Evolutionary conservation across 179 eudicot genomes (phyloP).

Genomic region (Corrigiola litoralis): DNA sequence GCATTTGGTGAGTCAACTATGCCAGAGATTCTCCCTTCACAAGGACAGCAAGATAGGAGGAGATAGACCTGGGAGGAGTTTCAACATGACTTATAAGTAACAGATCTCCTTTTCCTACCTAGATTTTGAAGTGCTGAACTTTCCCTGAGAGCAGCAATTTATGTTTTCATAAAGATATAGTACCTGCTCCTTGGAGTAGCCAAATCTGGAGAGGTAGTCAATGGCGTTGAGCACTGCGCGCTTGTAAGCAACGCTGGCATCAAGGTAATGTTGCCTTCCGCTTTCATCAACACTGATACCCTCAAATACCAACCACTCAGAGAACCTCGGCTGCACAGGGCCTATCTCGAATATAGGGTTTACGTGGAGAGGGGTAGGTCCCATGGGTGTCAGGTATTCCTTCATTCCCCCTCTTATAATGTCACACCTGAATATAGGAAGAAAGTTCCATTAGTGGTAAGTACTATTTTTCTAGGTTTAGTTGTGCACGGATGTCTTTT

Average conservation of each 20-base stretch:
- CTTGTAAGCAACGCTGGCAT: slow-evolving; percentile 86
- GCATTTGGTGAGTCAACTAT: slow-evolving; percentile 93
- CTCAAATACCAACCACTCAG: slow-evolving; percentile 96
- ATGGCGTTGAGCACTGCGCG: slow-evolving; percentile 96
- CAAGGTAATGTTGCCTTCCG: slow-evolving; percentile 90
- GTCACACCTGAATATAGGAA: slow-evolving; percentile 66
- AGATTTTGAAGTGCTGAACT: neutral
- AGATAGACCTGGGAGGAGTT: slow-evolving; percentile 53
- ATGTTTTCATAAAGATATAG: neutral
- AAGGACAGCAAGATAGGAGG: slow-evolving; percentile 81
- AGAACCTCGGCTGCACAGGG: slow-evolving; percentile 87
- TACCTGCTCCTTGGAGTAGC: slow-evolving; percentile 93
- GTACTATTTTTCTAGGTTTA: neutral
- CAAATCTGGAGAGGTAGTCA: slow-evolving; percentile 75
- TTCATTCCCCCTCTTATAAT: slow-evolving; percentile 89
- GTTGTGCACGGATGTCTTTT: neutral
- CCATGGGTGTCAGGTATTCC: slow-evolving; percentile 94
- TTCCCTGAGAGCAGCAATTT: neutral
- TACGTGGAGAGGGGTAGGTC: slow-evolving; percentile 82
- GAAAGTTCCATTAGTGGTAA: too few relatives aligned
- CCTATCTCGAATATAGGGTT: slow-evolving; percentile 95
- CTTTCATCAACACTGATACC: slow-evolving; percentile 94
- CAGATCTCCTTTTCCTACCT: neutral
- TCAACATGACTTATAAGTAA: neutral
- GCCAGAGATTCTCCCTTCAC: slow-evolving; percentile 96